phyloP scores from a whole-genome alignment of 345 rosid species.

The Melaleuca alternifolia region DNA sequence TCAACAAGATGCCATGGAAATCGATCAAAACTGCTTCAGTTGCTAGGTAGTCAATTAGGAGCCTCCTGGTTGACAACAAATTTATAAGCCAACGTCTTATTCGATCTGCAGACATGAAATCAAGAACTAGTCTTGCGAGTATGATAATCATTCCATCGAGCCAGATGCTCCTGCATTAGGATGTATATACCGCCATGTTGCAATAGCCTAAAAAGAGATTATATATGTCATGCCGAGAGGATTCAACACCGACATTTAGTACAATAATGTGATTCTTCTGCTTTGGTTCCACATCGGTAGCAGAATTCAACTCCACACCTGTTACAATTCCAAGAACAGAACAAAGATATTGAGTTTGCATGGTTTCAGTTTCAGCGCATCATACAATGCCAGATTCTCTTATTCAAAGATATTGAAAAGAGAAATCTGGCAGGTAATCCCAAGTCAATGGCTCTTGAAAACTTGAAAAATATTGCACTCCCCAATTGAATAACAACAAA shows the following conservation, averaged over 20 bases:
- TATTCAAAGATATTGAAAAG: neutral
- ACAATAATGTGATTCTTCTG: slow-evolving; percentile 9
- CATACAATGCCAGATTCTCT: neutral
- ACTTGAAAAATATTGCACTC: neutral
- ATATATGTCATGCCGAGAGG: neutral
- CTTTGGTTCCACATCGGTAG: slow-evolving; percentile 23
- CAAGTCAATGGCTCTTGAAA: neutral
- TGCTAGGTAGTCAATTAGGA: neutral
- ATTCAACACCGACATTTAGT: slow-evolving; percentile 1
- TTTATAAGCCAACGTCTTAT: too few species aligned
- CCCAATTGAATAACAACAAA: neutral
- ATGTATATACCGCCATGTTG: neutral
- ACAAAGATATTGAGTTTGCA: neutral
- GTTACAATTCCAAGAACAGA: neutral
- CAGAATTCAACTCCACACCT: slow-evolving; percentile 44
- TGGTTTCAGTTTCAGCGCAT: neutral
- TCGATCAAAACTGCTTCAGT: neutral
- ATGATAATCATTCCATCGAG: neutral
- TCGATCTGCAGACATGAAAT: too few species aligned
- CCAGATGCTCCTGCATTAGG: neutral
- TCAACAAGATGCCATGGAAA: neutral
- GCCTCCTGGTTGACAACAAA: too few species aligned
- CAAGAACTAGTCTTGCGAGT: too few species aligned
- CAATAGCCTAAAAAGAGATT: neutral
- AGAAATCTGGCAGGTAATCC: neutral